Evolutionary conservation across 192 early-diverging fungal genomes (phyloP).

Genomic region (Physocladia obscura): DNA sequence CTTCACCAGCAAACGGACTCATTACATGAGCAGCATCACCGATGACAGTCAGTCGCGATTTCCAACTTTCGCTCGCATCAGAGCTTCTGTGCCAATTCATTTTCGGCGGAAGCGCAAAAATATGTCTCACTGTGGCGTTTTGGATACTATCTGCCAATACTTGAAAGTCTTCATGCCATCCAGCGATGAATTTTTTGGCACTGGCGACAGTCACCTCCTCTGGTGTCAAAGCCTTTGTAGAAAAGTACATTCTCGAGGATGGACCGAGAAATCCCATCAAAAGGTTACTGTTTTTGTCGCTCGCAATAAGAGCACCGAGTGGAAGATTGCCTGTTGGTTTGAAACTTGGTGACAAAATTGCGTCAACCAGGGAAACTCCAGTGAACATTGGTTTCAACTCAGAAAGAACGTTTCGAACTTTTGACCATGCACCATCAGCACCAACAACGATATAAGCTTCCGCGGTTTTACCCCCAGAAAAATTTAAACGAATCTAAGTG

Average conservation of each 20-base stretch:
- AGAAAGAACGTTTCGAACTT: constrained; percentile 40
- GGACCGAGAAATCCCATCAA: constrained; percentile 17
- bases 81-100: neutral
- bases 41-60: neutral
- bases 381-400: constrained; percentile 41
- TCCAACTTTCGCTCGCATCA: neutral
- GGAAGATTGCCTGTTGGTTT: neutral
- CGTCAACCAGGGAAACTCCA: constrained; percentile 46
- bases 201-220: neutral
- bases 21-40: constrained; percentile 20
- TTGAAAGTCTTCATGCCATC: neutral
- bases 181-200: neutral
- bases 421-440: constrained; percentile 60
- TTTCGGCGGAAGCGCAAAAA: constrained; percentile 5
- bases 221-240: neutral
- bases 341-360: constrained; percentile 28
- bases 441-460: constrained; percentile 46
- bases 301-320: constrained; percentile 20
- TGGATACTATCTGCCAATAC: neutral
- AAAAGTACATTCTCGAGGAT: neutral
- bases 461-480: neutral
- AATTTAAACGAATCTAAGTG: neutral
- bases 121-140: neutral
- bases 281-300: constrained; percentile 33
- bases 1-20: constrained; percentile 29